phyloP scores from a whole-genome alignment of 805 yeast genomes.

The Schwanniomyces polymorphus region DNA sequence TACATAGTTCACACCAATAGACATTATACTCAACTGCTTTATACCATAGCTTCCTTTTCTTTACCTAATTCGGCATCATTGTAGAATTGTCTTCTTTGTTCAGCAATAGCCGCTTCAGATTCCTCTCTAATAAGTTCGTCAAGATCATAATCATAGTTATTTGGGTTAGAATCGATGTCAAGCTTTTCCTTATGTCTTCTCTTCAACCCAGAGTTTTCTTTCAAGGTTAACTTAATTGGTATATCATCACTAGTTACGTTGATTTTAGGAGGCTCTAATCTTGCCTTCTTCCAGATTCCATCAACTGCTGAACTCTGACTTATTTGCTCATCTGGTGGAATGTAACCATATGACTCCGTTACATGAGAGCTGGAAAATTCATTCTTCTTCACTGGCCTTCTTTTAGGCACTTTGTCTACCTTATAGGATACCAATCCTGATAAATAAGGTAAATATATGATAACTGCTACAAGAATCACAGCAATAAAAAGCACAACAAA shows the following conservation, averaged over 20 bases:
- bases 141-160: slow-evolving; percentile 43
- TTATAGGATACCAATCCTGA: slow-evolving; percentile 50
- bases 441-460: slow-evolving; percentile 47
- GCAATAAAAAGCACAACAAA: slow-evolving; percentile 39
- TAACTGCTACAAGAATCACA: slow-evolving; percentile 38
- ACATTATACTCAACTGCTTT: background rate
- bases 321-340: slow-evolving; percentile 40
- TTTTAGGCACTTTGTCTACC: slow-evolving; percentile 18
- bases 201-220: slow-evolving; percentile 18
- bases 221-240: slow-evolving; percentile 34
- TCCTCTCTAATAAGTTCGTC: slow-evolving; percentile 44
- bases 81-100: slow-evolving; percentile 18
- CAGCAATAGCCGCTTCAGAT: slow-evolving; percentile 18
- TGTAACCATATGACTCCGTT: slow-evolving; percentile 27
- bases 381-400: slow-evolving; percentile 4
- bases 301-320: background rate
- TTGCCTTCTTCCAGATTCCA: slow-evolving; percentile 6
- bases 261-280: slow-evolving; percentile 14
- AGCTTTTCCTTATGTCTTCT: slow-evolving; percentile 32
- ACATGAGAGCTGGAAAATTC: slow-evolving; percentile 1
- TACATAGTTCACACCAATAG: background rate
- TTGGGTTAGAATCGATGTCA: slow-evolving; percentile 37
- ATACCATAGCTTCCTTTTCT: slow-evolving; percentile 26
- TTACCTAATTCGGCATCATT: slow-evolving; percentile 18
- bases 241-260: slow-evolving; percentile 35